Evolutionary conservation across 306 rosid species (phyloP), one percentile per base, ranked within the genome.

Genomic region (Pyrus bretschneideri): DNA sequence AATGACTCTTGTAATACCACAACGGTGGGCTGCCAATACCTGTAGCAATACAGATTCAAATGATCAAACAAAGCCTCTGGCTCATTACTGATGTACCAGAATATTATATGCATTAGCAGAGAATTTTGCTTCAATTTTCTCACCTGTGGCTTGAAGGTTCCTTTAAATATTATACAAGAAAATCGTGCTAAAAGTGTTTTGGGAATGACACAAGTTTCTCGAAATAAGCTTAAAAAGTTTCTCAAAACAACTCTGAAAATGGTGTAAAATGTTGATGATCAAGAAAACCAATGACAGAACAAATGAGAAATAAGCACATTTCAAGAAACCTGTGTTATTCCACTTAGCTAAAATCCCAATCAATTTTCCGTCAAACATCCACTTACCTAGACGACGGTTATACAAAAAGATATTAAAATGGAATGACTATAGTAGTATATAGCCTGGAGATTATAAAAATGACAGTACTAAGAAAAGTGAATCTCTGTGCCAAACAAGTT

Each of bases 11-110:
- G 83, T 95, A 71, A 95, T 89, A 72, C 99, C 97, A 71, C 71
- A 84, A 70, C 97, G 93, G 71, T 92, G 97, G 17, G 99, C 99
- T 63, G 97, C 99, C 88, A 95, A 86, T 83, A 95, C 86, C 99
- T 95, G 88, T 79, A 79, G 23, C 25, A 70, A 75, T 54, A 64
- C n/a, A 65, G 60, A 80, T 78, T 44, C 60, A 67, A 30, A 81
- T 59, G 42, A 67, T 75, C 66, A 73, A 6, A 67, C 11, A 58
- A 38, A 17, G 42, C 60, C 6, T 67, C 19, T 23, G 23, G 30
- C 63, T 67, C 57, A 52, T 11, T 13, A 51, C 65, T 5, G 22
- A 55, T 21, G 46, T 15, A 58, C 51, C 75, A 57, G 6, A 38
- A 22, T 35, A 57, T 57, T 22, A 35, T 38, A 38, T 7, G 42